These are phyloP conservation scores for Kodamaea fukazawae DNA, from an alignment of 805 yeast genomes.

Conservation along the genomic window DNA sequence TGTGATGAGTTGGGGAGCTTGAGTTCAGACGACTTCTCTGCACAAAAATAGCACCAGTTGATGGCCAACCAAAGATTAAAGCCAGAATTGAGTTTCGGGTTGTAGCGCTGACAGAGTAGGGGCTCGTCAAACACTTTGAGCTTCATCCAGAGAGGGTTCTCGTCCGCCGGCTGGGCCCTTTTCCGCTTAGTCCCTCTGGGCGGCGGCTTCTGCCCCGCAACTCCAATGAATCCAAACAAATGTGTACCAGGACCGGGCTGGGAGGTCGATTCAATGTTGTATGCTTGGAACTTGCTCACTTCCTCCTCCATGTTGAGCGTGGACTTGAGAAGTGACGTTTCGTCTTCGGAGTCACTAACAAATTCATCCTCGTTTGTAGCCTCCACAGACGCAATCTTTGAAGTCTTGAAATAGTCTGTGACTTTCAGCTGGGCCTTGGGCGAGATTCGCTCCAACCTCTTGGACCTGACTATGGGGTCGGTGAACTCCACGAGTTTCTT, in stretches of 20 bases:
- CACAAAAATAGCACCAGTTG: slow-evolving; percentile 38
- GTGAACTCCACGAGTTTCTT: slow-evolving; percentile 4
- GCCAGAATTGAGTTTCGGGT: slow-evolving; percentile 16
- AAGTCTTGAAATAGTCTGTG: slow-evolving; percentile 10
- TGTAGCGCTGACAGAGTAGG: slow-evolving; percentile 22
- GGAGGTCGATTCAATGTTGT: slow-evolving; percentile 11
- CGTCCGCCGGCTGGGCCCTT: neutral
- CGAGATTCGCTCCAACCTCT: slow-evolving; percentile 3
- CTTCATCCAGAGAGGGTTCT: slow-evolving; percentile 8
- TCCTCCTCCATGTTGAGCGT: slow-evolving; percentile 18
- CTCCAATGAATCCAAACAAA: no score
- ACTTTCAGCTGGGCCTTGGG: slow-evolving; percentile 12
- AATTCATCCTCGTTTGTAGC: slow-evolving; percentile 14
- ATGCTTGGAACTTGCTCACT: slow-evolving; percentile 16
- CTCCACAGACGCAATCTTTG: neutral
- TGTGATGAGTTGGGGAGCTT: slow-evolving; percentile 19
- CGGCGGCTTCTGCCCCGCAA: no score
- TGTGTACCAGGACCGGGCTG: no score
- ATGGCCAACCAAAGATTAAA: slow-evolving; percentile 32
- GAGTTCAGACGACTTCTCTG: slow-evolving; percentile 23
- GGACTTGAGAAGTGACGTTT: slow-evolving; percentile 6
- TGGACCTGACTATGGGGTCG: slow-evolving; percentile 9
- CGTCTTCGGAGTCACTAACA: slow-evolving; percentile 25
- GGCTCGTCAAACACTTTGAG: slow-evolving; percentile 33
- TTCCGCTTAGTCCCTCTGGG: no score